phyloP scores from a whole-genome alignment of 1,139 yeast genomes.

The Diutina rugosa region DNA sequence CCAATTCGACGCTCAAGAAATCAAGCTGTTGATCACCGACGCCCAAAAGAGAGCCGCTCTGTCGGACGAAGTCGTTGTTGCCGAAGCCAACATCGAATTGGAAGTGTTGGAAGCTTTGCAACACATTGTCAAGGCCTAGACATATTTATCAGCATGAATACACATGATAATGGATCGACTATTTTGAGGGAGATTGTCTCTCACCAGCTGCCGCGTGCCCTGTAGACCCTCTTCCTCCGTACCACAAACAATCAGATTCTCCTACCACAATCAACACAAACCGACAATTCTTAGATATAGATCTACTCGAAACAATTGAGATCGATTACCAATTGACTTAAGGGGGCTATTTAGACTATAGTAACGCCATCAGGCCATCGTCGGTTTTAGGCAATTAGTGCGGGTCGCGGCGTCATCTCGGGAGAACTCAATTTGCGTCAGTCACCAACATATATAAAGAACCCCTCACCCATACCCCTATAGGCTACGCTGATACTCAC shows the following conservation, averaged over 20 bases:
- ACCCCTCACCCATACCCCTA: background rate
- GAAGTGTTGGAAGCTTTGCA: conserved; percentile 94
- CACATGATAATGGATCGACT: background rate
- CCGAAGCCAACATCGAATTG: conserved; percentile 90
- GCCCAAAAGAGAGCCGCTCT: conserved; percentile 89
- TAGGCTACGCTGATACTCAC: background rate
- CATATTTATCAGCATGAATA: background rate
- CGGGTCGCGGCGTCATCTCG: background rate
- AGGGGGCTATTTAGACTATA: no score
- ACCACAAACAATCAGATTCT: no score
- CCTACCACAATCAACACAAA: no score
- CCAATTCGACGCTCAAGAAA: conserved; percentile 71
- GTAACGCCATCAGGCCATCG: background rate
- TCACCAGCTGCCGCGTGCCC: background rate
- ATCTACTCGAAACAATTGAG: no score
- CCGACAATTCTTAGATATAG: no score
- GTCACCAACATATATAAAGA: background rate
- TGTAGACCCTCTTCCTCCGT: background rate
- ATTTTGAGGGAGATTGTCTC: no score
- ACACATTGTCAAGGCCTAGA: conserved; percentile 53
- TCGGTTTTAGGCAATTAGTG: background rate
- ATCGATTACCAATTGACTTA: no score
- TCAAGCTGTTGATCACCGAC: conserved; percentile 75
- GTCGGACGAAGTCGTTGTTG: conserved; percentile 78
- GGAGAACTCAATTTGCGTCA: background rate